These are phyloP conservation scores for Dipodascopsis uninucleata DNA, from an alignment of 805 yeast genomes.

Conservation along the genomic window DNA sequence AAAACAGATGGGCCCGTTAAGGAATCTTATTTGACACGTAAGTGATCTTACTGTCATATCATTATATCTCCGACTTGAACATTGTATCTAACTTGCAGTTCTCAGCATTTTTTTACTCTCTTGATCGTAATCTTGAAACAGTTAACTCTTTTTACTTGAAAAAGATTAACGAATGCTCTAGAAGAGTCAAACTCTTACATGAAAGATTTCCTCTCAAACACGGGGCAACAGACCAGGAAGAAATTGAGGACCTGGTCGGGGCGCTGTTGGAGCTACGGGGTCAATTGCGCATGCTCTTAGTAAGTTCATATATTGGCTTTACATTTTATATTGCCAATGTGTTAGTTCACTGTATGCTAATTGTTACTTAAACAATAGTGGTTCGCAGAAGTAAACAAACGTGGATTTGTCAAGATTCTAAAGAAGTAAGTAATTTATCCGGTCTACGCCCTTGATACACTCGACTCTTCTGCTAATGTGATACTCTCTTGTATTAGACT, in stretches of 20 bases:
- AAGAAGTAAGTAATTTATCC: slow-evolving; percentile 49
- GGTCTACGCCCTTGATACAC: too few relatives aligned
- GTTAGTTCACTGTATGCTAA: neutral
- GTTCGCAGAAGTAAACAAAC: slow-evolving; percentile 88
- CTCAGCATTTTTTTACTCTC: slow-evolving; percentile 67
- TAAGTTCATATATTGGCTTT: slow-evolving; percentile 4
- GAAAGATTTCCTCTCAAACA: slow-evolving; percentile 35
- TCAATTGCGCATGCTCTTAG: slow-evolving; percentile 70
- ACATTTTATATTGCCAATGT: neutral
- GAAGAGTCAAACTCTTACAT: slow-evolving; percentile 51
- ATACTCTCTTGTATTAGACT: slow-evolving; percentile 36
- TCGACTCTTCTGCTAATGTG: neutral
- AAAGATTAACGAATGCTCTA: slow-evolving; percentile 68
- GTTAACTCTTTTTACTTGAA: slow-evolving; percentile 76
- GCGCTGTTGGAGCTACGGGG: slow-evolving; percentile 73
- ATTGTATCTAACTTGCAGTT: slow-evolving; percentile 28
- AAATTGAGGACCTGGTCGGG: slow-evolving; percentile 59
- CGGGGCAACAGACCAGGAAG: slow-evolving; percentile 45
- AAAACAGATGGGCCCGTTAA: slow-evolving; percentile 18
- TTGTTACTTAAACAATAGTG: slow-evolving; percentile 46
- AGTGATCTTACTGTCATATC: slow-evolving; percentile 1
- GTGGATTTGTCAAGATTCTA: slow-evolving; percentile 83
- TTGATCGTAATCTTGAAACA: slow-evolving; percentile 76
- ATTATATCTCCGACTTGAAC: slow-evolving; percentile 1
- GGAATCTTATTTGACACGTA: slow-evolving; percentile 28